These are phyloP conservation scores for Teunomyces tritomae DNA, from an alignment of 805 yeast genomes.

Conservation along the genomic window DNA sequence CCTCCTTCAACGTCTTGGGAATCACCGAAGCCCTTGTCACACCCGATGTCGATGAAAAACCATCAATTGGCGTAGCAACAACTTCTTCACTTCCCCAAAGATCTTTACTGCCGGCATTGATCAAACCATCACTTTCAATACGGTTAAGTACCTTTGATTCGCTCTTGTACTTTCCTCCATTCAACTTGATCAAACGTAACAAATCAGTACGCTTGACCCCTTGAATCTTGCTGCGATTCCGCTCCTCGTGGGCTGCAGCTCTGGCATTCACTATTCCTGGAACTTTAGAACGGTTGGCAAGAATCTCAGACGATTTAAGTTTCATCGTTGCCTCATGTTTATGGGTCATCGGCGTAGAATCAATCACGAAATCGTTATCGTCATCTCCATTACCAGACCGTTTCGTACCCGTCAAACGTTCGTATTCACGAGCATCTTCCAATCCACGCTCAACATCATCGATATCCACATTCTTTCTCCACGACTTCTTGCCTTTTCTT, in stretches of 20 bases:
- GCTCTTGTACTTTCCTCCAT: slow-evolving; percentile 65
- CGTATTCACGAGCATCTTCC: slow-evolving; percentile 64
- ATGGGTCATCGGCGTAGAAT: slow-evolving; percentile 28
- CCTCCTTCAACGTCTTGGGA: slow-evolving; percentile 54
- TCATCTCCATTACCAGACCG: slow-evolving; percentile 38
- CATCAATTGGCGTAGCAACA: slow-evolving; percentile 13
- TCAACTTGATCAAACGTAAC: slow-evolving; percentile 63
- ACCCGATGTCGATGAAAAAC: slow-evolving; percentile 15
- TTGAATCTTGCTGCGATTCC: slow-evolving; percentile 44
- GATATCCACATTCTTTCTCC: slow-evolving; percentile 91
- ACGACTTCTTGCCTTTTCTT: slow-evolving; percentile 87
- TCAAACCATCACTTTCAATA: slow-evolving; percentile 63
- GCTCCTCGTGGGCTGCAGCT: slow-evolving; percentile 5
- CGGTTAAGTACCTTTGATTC: slow-evolving; percentile 50
- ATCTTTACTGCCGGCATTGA: slow-evolving; percentile 44
- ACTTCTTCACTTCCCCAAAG: slow-evolving; percentile 58
- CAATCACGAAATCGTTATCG: slow-evolving; percentile 38
- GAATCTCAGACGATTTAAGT: slow-evolving; percentile 65
- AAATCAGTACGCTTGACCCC: slow-evolving; percentile 66
- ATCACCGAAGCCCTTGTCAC: slow-evolving; percentile 43
- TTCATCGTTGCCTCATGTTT: slow-evolving; percentile 15
- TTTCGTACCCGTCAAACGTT: slow-evolving; percentile 48
- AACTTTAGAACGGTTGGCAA: slow-evolving; percentile 70
- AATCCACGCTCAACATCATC: slow-evolving; percentile 72
- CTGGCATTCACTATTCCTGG: slow-evolving; percentile 47